Base-by-base conservation (phyloP, 495 filamentous ascomycete genomes). In the Alectoria sarmentosa region DNA sequence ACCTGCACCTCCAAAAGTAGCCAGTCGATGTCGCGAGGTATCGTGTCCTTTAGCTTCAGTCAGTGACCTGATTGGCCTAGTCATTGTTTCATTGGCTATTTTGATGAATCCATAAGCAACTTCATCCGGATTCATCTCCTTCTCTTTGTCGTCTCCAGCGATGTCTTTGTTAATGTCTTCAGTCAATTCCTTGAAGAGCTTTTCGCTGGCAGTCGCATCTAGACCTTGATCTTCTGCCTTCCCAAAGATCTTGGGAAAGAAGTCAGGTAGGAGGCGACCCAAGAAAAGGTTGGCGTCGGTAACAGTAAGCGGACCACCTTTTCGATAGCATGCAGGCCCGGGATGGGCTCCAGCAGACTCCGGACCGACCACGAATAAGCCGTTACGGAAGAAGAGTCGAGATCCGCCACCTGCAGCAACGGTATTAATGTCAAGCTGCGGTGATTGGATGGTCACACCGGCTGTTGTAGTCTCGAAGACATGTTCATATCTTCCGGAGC, bases 401-500 rank as follows among this genome's bases (percentile, higher is more conserved):
- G 91, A 96, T 23, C 93, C 93, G 62, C 93, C 93, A 48, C 93
- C 93, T 26, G 93, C 93, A 26, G 93, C 93, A 38, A 98, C 93
- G 0, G 94, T 98, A 74, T 98, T 98, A 76, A 98, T 97, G 76
- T 98, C 94, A 1, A 98, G 83, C 70, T 98, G 94, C 0, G 94
- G 94, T 0, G 88, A 92, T 69, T 98, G 94, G 41, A 98, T 95
- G 0, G 92, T 91, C 9, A 98, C 91, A 32, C 94, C 94, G 3
- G 94, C 94, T 1, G 95, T 96, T 0, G 93, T 97, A 2, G 94
- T 97, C 72, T 96, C 94, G 66, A 98, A 98, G 0, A 97, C 94
- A 73, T 98, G 94, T 64, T 98, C 94, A 71, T 96, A 91, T 58
- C 93, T 82, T 15, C 94, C 93, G 52, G 82, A 79, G 46, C 93